phyloP scores from a whole-genome alignment of 495 filamentous ascomycete species.

The Sporormia fimetaria region DNA sequence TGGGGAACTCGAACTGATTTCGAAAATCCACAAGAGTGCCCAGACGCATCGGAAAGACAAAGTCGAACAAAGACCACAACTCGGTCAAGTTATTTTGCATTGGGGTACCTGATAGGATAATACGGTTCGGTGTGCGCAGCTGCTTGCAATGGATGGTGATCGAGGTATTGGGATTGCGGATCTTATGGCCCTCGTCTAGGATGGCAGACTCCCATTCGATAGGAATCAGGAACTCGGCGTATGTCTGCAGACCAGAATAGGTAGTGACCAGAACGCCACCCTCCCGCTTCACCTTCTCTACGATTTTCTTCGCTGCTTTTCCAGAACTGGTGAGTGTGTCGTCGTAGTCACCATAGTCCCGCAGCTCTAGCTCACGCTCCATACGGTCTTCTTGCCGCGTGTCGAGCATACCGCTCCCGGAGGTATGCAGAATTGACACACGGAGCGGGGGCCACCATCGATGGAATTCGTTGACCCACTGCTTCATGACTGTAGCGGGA shows the following conservation, averaged over 20 bases:
- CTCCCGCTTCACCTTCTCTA: constrained; percentile 69
- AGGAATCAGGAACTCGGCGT: constrained; percentile 63
- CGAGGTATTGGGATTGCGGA: constrained; percentile 83
- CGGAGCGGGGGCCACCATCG: constrained; percentile 93
- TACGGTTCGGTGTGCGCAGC: constrained; percentile 69
- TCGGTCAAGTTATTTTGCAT: constrained; percentile 98
- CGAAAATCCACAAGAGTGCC: constrained; percentile 85
- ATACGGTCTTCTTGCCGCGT: constrained; percentile 53
- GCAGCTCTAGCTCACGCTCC: constrained; percentile 53
- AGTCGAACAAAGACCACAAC: constrained; percentile 94
- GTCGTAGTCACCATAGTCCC: constrained; percentile 31
- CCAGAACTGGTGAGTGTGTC: constrained; percentile 40
- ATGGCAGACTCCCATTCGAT: constrained; percentile 88
- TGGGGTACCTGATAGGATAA: constrained; percentile 91
- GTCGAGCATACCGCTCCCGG: constrained; percentile 91
- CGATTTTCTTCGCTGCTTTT: constrained; percentile 62
- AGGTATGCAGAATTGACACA: constrained; percentile 88
- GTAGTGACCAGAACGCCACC: constrained; percentile 92
- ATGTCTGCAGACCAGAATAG: constrained; percentile 83
- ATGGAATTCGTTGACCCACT: constrained; percentile 98
- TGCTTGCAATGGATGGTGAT: constrained; percentile 92
- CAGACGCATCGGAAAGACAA: constrained; percentile 88
- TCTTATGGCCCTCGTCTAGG: constrained; percentile 95
- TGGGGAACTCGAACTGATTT: constrained; percentile 82
- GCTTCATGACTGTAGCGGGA: constrained; percentile 85